These are phyloP conservation scores for Monilinia vaccinii-corymbosi DNA, from an alignment of 2,329 filamentous ascomycete genomes.

Conservation along the genomic window DNA sequence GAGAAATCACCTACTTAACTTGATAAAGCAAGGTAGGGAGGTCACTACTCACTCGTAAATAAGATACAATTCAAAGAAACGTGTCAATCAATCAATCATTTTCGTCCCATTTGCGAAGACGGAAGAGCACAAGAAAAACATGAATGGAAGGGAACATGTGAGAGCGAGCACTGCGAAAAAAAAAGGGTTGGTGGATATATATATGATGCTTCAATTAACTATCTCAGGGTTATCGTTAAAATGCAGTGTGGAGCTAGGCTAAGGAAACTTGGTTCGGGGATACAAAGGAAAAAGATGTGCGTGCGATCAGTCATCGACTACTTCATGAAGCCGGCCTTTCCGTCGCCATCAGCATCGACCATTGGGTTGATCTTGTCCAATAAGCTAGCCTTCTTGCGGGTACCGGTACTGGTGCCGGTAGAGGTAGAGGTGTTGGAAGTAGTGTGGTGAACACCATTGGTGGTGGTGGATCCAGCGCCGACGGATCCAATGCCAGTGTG, in stretches of 20 bases:
- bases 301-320: not conserved
- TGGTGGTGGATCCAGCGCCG: not conserved
- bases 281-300: not conserved
- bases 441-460: not conserved
- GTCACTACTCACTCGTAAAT: too few species aligned
- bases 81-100: too few species aligned
- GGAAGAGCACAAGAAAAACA: not conserved
- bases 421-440: slow-evolving; percentile 9
- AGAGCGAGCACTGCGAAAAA: too few species aligned
- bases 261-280: not conserved
- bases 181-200: not conserved
- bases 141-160: not conserved
- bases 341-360: slow-evolving; percentile 44
- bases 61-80: too few species aligned
- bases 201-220: not conserved
- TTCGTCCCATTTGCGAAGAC: not conserved
- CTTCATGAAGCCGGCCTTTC: slow-evolving; percentile 43
- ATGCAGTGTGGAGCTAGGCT: not conserved
- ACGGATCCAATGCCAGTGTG: slow-evolving; percentile 6
- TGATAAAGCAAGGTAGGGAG: too few species aligned
- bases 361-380: slow-evolving; percentile 46
- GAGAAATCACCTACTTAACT: not conserved
- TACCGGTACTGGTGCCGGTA: slow-evolving; percentile 3
- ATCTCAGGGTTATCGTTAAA: not conserved
- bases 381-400: slow-evolving; percentile 36